phyloP scores from a whole-genome alignment of 2,329 filamentous ascomycete species.

The Fusarium devonianum region DNA sequence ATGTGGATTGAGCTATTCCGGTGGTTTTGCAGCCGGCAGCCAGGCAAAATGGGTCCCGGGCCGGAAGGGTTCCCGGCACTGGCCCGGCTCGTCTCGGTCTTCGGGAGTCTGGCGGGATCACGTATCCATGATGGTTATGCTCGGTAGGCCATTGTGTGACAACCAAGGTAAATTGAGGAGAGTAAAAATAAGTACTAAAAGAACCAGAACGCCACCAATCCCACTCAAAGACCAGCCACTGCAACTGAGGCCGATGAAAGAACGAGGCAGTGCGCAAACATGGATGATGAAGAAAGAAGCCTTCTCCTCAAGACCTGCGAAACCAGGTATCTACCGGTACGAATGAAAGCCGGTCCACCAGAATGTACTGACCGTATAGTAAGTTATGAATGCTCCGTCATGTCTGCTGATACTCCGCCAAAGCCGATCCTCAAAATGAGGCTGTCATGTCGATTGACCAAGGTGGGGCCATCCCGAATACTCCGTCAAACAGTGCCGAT shows the following conservation, averaged over 20 bases:
- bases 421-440: constrained; percentile 38
- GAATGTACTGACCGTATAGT: constrained; percentile 23
- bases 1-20: too few species aligned
- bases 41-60: constrained; percentile 13
- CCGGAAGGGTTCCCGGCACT: constrained; percentile 17
- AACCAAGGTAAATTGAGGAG: constrained; percentile 34
- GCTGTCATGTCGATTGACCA: constrained; percentile 37
- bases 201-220: constrained; percentile 32
- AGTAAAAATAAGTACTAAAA: constrained; percentile 35
- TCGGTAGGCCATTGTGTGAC: not conserved
- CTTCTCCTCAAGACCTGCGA: constrained; percentile 15
- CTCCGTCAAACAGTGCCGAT: constrained; percentile 36
- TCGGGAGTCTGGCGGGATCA: not conserved
- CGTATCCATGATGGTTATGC: not conserved
- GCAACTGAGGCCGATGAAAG: constrained; percentile 9
- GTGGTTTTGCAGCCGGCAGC: constrained; percentile 19
- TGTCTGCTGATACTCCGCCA: constrained; percentile 39
- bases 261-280: constrained; percentile 20
- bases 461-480: constrained; percentile 35
- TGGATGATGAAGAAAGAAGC: constrained; percentile 14
- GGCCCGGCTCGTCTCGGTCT: constrained; percentile 24
- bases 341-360: constrained; percentile 17
- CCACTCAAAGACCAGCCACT: constrained; percentile 17
- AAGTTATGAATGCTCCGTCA: constrained; percentile 37
- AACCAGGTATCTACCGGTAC: constrained; percentile 25